phyloP scores from a whole-genome alignment of 352 stramenopile species.

The Phytophthora agathidicida region DNA sequence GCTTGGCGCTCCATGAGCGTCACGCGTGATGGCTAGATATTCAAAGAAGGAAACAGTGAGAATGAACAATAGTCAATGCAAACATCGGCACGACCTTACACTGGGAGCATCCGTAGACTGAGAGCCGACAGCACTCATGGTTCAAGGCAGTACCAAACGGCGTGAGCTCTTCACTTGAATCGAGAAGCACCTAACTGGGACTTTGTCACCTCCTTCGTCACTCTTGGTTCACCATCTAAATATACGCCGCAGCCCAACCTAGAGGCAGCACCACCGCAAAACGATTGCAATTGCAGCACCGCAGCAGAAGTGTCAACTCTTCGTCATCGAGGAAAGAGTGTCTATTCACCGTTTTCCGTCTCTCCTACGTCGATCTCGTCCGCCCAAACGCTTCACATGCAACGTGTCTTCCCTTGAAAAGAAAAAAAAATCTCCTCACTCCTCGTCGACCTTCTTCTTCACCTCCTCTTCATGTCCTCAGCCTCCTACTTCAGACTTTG shows the following conservation, averaged over 20 bases:
- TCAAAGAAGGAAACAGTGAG: not conserved
- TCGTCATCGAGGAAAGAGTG: conserved; percentile 20
- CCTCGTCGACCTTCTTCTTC: conserved; percentile 1
- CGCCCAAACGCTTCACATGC: conserved; percentile 12
- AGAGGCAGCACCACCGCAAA: conserved; percentile 4
- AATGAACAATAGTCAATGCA: too few species aligned
- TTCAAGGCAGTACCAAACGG: not conserved
- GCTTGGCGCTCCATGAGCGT: conserved; percentile 78
- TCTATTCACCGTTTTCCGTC: conserved; percentile 41
- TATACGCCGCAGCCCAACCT: conserved; percentile 21
- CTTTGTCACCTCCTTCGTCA: conserved; percentile 1
- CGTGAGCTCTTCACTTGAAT: not conserved
- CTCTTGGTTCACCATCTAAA: conserved; percentile 32
- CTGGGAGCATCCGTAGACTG: conserved; percentile 27
- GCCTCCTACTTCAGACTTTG: conserved; percentile 6
- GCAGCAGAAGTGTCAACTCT: conserved; percentile 1
- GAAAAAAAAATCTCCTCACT: conserved; percentile 14
- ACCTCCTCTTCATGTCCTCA: conserved; percentile 5
- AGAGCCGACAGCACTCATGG: conserved; percentile 78
- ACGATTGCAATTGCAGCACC: conserved; percentile 6
- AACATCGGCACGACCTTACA: too few species aligned
- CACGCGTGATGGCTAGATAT: conserved; percentile 47
- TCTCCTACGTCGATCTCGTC: conserved; percentile 26
- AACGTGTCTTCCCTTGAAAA: conserved; percentile 27
- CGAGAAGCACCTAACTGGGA: not conserved